Conservation (phyloP, 768 basidiomycete genomes). For the Amanita molliuscula region DNA sequence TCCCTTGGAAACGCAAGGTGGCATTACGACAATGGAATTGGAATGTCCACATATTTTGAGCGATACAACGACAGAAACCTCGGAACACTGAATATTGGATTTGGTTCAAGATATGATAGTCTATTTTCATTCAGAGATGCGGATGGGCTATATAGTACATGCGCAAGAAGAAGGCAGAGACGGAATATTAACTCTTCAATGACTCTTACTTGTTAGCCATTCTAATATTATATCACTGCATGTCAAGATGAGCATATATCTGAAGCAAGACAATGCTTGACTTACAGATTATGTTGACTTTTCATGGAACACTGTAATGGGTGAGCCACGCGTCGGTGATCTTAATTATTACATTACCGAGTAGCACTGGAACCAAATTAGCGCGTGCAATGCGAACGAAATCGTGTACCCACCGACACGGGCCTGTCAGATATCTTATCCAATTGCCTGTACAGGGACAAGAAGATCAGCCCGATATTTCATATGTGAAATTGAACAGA, state of each 20-base stretch:
- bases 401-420: constrained; percentile 63
- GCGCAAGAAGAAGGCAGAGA: background rate
- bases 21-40: too few relatives aligned
- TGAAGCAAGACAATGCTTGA: background rate
- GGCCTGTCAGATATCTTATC: constrained; percentile 73
- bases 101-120: background rate
- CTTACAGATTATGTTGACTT: constrained; percentile 86
- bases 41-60: too few relatives aligned
- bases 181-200: constrained; percentile 23
- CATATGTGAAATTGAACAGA: background rate
- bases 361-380: constrained; percentile 46
- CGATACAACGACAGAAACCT: too few relatives aligned
- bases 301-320: constrained; percentile 83
- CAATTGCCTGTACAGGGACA: constrained; percentile 39
- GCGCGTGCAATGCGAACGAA: constrained; percentile 2
- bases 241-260: background rate
- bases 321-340: background rate
- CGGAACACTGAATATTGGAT: too few relatives aligned
- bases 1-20: too few relatives aligned
- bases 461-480: background rate
- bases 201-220: constrained; percentile 74
- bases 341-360: constrained; percentile 34
- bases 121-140: background rate
- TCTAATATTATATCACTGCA: constrained; percentile 75
- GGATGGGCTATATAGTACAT: background rate